These are phyloP conservation scores for Alnus glutinosa DNA, from an alignment of 306 rosid species.

Conservation along the genomic window DNA sequence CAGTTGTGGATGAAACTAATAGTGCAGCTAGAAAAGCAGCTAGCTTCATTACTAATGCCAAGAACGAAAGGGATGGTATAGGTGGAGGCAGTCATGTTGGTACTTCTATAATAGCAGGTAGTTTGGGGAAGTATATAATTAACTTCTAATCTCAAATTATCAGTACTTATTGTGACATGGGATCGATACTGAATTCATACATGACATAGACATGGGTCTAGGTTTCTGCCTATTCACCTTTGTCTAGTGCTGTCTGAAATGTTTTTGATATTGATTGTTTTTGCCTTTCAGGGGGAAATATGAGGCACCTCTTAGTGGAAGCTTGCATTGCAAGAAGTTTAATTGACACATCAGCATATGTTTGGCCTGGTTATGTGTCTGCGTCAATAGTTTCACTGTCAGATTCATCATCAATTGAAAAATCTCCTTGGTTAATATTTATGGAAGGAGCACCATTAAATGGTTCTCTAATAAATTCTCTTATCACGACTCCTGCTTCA, in stretches of 20 bases:
- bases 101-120: slow-evolving; percentile 51
- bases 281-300: slow-evolving; percentile 61
- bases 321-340: slow-evolving; percentile 79
- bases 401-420: slow-evolving; percentile 47
- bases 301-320: slow-evolving; percentile 83
- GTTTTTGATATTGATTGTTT: slow-evolving; percentile 24
- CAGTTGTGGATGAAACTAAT: slow-evolving; percentile 63
- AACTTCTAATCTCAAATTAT: slow-evolving; percentile 18
- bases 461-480: slow-evolving; percentile 51
- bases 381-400: slow-evolving; percentile 43
- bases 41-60: slow-evolving; percentile 43
- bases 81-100: slow-evolving; percentile 43
- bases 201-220: slow-evolving; percentile 8
- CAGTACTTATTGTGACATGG: slow-evolving; percentile 9
- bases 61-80: slow-evolving; percentile 46
- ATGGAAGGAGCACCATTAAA: slow-evolving; percentile 72
- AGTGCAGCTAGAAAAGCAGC: slow-evolving; percentile 66
- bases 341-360: slow-evolving; percentile 66
- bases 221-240: slow-evolving; percentile 8
- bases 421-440: slow-evolving; percentile 71
- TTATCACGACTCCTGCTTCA: slow-evolving; percentile 64
- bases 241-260: slow-evolving; percentile 18
- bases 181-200: slow-evolving; percentile 17
- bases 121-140: slow-evolving; percentile 16
- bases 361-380: slow-evolving; percentile 70